phyloP scores from a whole-genome alignment of 78 protist species.

The Dictyostelium discoideum region dicty_2.7 NC_007088.5:4651001-4651500 shows the following conservation, averaged over 20 bases:
- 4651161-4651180: background rate
- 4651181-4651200: background rate
- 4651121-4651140: constrained; percentile 27
- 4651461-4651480: constrained; percentile 22
- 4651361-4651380: constrained; percentile 29
- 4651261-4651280: background rate
- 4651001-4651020: background rate
- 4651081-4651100: constrained; percentile 14
- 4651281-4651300: background rate
- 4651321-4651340: constrained; percentile 13
- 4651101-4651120: background rate
- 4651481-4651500: background rate
- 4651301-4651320: background rate
- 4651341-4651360: background rate
- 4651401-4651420: background rate
- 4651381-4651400: constrained; percentile 49
- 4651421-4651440: background rate
- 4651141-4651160: constrained; percentile 31
- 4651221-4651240: no score
- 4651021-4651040: background rate
- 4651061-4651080: background rate
- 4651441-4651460: constrained; percentile 11
- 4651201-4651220: background rate
- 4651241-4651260: background rate
- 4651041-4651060: background rate